Percentiles rank a stretch among this genome's conserved stretches.
These are phyloP conservation scores for Oxyria digyna DNA, from an alignment of 148 eudicot genomes.

Conservation along the genomic window DNA sequence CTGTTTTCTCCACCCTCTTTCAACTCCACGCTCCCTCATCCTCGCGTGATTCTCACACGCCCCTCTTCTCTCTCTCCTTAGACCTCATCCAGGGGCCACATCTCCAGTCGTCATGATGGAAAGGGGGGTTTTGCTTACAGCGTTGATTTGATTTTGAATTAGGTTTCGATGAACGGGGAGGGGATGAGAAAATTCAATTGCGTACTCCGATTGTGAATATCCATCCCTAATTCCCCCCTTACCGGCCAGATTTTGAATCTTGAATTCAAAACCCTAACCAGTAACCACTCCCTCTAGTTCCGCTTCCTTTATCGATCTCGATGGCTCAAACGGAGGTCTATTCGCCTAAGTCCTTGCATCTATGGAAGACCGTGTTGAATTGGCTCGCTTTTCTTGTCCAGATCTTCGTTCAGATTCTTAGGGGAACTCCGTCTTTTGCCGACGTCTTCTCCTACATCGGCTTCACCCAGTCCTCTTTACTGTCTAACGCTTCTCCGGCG, in stretches of 20 bases:
- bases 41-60: not conserved
- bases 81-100: slow-evolving; percentile 11
- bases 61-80: slow-evolving; percentile 10
- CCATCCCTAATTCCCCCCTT: not conserved
- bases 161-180: not conserved
- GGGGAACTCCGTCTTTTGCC: slow-evolving; percentile 61
- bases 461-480: slow-evolving; percentile 27
- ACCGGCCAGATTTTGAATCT: not conserved
- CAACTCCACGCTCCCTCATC: not conserved
- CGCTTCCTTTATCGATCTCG: not conserved
- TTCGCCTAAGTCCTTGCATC: slow-evolving; percentile 57
- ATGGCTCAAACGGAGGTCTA: slow-evolving; percentile 56
- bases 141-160: slow-evolving; percentile 4
- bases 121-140: not conserved
- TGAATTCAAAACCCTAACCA: slow-evolving; percentile 20
- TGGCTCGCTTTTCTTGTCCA: slow-evolving; percentile 85
- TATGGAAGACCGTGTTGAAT: slow-evolving; percentile 71
- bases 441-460: slow-evolving; percentile 56
- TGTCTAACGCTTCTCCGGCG: slow-evolving; percentile 30
- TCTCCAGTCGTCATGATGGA: slow-evolving; percentile 9
- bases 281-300: slow-evolving; percentile 11
- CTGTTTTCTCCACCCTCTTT: not conserved
- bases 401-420: slow-evolving; percentile 82
- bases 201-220: not conserved
- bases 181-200: not conserved